These are phyloP conservation scores for Entomortierella parvispora DNA, from an alignment of 192 early-diverging fungal species.

Conservation along the genomic window DNA sequence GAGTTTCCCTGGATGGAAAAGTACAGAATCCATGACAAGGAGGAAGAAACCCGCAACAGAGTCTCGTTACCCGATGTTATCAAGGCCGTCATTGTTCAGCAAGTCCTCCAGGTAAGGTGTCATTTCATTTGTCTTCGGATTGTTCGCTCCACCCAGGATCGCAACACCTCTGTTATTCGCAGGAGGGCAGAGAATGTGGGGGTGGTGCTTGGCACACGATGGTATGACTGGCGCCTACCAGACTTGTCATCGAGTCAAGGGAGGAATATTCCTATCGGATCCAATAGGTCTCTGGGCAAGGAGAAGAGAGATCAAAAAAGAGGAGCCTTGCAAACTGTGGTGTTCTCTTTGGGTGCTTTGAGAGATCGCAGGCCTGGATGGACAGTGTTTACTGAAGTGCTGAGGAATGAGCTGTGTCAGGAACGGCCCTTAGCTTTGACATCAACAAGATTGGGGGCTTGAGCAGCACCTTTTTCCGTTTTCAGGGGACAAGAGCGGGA, in stretches of 20 bases:
- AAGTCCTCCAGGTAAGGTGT: conserved; percentile 68
- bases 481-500: too few species aligned
- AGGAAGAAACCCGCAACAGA: conserved; percentile 66
- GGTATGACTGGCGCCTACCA: neutral
- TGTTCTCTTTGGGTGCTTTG: too few species aligned
- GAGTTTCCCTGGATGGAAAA: conserved; percentile 72
- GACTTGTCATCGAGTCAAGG: neutral
- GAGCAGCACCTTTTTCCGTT: too few species aligned
- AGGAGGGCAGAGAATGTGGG: too few species aligned
- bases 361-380: too few species aligned
- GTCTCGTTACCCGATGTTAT: conserved; percentile 73
- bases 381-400: neutral
- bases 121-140: conserved; percentile 4
- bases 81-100: conserved; percentile 73
- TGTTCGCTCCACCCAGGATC: neutral
- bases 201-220: too few species aligned
- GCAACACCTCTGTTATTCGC: too few species aligned
- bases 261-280: neutral
- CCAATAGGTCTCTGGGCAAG: too few species aligned
- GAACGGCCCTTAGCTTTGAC: too few species aligned
- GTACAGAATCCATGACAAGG: conserved; percentile 73
- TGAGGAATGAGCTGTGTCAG: too few species aligned
- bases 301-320: neutral
- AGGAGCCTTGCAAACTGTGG: too few species aligned
- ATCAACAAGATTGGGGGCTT: too few species aligned